Evolutionary conservation across 2,329 filamentous ascomycete species (phyloP).

Genomic region (Falciphora oryzae): DNA sequence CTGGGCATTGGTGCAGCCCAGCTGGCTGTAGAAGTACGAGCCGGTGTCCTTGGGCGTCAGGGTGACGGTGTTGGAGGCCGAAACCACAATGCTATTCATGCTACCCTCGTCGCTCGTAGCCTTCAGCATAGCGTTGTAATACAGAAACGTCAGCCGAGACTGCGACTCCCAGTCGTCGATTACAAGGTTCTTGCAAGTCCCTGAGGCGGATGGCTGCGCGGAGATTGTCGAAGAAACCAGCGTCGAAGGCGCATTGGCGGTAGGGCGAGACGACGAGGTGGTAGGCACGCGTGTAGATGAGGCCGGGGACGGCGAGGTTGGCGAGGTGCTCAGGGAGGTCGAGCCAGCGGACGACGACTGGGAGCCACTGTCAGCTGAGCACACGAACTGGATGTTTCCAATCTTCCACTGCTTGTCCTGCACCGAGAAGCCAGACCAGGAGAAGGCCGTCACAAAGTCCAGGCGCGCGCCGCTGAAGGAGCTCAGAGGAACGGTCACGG

Average conservation of each 20-base stretch:
- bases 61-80: conserved; percentile 44
- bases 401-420: conserved; percentile 12
- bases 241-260: conserved; percentile 9
- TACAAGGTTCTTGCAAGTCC: conserved; percentile 21
- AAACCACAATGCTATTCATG: conserved; percentile 49
- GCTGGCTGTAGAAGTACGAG: conserved; percentile 54
- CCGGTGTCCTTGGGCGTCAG: conserved; percentile 40
- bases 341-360: conserved; percentile 1
- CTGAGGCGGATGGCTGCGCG: conserved; percentile 14
- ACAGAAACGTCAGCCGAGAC: conserved; percentile 54
- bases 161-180: conserved; percentile 58
- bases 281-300: not conserved
- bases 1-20: conserved; percentile 47
- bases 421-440: conserved; percentile 14
- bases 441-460: conserved; percentile 14
- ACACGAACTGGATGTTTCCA: conserved; percentile 15
- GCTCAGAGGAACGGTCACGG: conserved; percentile 16
- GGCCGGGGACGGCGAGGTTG: conserved; percentile 4
- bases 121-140: conserved; percentile 52
- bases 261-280: conserved; percentile 8
- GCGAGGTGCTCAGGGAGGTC: conserved; percentile 22
- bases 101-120: conserved; percentile 51
- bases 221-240: conserved; percentile 13
- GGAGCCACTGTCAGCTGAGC: conserved; percentile 10
- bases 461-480: conserved; percentile 25